These are phyloP conservation scores for Pseudogymnoascus destructans DNA, from an alignment of 2,329 filamentous ascomycete genomes.

Conservation along the genomic window DNA sequence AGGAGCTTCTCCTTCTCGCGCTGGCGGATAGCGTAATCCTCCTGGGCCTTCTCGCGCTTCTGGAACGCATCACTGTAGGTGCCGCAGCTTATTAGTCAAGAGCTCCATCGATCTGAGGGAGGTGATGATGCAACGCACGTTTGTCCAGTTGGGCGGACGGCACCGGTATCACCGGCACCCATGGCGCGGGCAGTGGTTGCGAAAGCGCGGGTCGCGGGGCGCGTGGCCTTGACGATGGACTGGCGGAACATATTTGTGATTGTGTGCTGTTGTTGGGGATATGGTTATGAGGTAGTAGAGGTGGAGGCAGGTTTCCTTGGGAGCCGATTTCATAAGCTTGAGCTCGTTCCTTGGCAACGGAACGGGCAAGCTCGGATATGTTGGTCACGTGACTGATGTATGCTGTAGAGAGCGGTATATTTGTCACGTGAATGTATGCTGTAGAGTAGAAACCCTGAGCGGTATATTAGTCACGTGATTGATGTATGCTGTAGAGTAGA, in stretches of 20 bases:
- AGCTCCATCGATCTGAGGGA: not conserved
- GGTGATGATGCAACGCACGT: conserved; percentile 2
- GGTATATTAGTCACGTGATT: conserved; percentile 10
- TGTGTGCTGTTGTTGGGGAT: conserved; percentile 10
- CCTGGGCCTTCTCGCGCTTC: conserved; percentile 76
- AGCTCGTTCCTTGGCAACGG: conserved; percentile 14
- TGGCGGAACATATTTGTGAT: conserved; percentile 50
- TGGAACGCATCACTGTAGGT: conserved; percentile 71
- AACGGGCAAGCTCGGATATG: conserved; percentile 13
- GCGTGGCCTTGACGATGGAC: conserved; percentile 39
- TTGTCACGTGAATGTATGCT: conserved; percentile 6
- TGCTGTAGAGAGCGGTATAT: conserved; percentile 6
- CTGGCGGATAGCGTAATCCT: conserved; percentile 72
- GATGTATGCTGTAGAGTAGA: not conserved
- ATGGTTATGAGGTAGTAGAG: conserved; percentile 14
- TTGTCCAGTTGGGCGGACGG: conserved; percentile 17
- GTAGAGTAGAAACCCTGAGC: too few relatives aligned
- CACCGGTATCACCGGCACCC: conserved; percentile 47
- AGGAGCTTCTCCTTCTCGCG: conserved; percentile 85
- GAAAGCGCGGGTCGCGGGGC: conserved; percentile 33
- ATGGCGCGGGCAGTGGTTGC: conserved; percentile 33
- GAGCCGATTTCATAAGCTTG: conserved; percentile 16
- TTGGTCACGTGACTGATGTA: conserved; percentile 6
- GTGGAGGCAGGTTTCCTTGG: conserved; percentile 12
- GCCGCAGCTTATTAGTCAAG: not conserved